Percentiles rank a stretch among this genome's conserved stretches.
Conservation (phyloP, 768 basidiomycete genomes). For the Mycena indigotica region DNA sequence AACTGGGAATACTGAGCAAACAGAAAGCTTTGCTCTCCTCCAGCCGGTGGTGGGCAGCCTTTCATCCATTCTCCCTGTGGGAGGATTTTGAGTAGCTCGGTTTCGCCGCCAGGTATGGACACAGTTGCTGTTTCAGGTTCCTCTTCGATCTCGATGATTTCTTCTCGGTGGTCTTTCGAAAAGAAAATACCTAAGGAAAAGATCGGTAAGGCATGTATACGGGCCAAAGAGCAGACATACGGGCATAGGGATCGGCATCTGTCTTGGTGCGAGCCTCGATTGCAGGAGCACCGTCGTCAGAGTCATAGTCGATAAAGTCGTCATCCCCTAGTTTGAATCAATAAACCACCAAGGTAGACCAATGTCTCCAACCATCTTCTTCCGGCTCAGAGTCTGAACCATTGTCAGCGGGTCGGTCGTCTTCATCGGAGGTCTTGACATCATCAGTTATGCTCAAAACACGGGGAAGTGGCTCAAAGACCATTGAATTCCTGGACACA, state of each 20-base stretch:
- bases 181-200: slow-evolving; percentile 82
- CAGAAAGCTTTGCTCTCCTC: slow-evolving; percentile 85
- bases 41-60: slow-evolving; percentile 80
- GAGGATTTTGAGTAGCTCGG: slow-evolving; percentile 64
- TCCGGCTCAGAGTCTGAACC: slow-evolving; percentile 53
- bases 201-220: slow-evolving; percentile 3
- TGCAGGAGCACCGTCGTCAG: slow-evolving; percentile 66
- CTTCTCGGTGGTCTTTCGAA: slow-evolving; percentile 90
- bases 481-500: slow-evolving; percentile 16
- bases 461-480: slow-evolving; percentile 2
- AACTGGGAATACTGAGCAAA: slow-evolving; percentile 84
- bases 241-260: slow-evolving; percentile 88
- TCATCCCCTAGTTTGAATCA: slow-evolving; percentile 37
- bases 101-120: slow-evolving; percentile 29
- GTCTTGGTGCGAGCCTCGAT: slow-evolving; percentile 43
- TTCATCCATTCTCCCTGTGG: slow-evolving; percentile 96
- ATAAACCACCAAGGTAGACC: slow-evolving; percentile 11
- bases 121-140: slow-evolving; percentile 58
- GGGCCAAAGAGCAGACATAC: slow-evolving; percentile 38
- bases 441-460: slow-evolving; percentile 5
- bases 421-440: slow-evolving; percentile 63
- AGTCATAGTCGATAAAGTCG: slow-evolving; percentile 80
- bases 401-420: slow-evolving; percentile 54
- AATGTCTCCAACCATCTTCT: slow-evolving; percentile 55
- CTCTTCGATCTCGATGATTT: slow-evolving; percentile 91